A percentile compares a stretch with the other conserved stretches of the same genome.
These are phyloP conservation scores for Colletotrichum horii DNA, from an alignment of 2,329 filamentous ascomycete genomes.

Conservation along the genomic window DNA sequence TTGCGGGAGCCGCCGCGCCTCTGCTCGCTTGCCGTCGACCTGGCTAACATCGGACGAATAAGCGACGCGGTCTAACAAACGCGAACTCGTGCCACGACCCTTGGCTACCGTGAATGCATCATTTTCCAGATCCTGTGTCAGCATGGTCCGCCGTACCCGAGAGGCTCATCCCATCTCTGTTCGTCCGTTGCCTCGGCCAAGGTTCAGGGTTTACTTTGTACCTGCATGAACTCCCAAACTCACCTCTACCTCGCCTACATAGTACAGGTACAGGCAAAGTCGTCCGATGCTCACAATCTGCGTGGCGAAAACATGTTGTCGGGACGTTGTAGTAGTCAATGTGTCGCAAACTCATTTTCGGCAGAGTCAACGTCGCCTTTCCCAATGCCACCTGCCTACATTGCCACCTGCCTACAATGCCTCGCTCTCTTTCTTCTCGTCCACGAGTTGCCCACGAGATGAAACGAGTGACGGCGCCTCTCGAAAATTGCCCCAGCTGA, in stretches of 20 bases:
- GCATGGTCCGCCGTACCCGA: not conserved
- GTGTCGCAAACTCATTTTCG: not conserved
- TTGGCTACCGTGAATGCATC: not conserved
- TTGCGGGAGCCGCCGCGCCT: not conserved
- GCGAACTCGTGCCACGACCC: not conserved
- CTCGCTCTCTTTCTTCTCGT: not conserved
- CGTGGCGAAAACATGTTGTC: not conserved
- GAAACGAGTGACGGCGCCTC: constrained; percentile 1
- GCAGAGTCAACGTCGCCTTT: not conserved
- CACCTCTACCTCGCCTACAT: not conserved
- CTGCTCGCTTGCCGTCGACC: not conserved
- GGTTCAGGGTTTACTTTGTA: not conserved
- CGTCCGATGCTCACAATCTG: not conserved
- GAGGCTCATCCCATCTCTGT: not conserved
- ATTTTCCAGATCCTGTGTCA: not conserved
- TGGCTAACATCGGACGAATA: not conserved
- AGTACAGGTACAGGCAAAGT: not conserved
- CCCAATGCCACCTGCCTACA: not conserved
- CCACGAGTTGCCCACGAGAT: not conserved
- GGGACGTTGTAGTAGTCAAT: not conserved
- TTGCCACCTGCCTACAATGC: too few relatives aligned
- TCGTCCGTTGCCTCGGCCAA: not conserved
- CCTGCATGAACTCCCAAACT: not conserved
- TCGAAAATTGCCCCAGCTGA: not conserved
- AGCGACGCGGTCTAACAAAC: not conserved